Base-by-base conservation (phyloP, 805 yeast genomes). In the Dipodascopsis uninucleata region DNA sequence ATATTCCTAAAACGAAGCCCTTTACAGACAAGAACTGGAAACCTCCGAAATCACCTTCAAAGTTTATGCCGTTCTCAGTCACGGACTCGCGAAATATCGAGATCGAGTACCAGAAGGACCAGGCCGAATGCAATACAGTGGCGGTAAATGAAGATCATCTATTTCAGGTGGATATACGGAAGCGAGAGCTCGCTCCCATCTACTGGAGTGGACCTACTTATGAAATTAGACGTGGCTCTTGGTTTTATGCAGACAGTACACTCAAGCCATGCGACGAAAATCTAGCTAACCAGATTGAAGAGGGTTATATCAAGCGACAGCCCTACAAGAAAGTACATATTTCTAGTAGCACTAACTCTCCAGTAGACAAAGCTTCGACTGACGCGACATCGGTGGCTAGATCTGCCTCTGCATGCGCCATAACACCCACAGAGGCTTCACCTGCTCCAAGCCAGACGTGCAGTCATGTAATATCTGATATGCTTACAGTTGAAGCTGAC, bases 121-220 rank as follows among this genome's bases (percentile, higher is more conserved):
- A 9, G 23, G 9, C 41, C 5, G 51, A 53, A 4, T 39, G 24
- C 20, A 41, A 37, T 22, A 41, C 36, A 10, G 75, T 83, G 2
- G 74, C 75, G 1, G 97, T 90, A 1, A 81, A 81, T 59, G 95
- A 86, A 57, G 97, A 89, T 59, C 75, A 77, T 20, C 67, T 90
- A 21, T 85, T 84, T 57, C 77, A 79, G 57, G 96, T 87, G 4
- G 78, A 86, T 57, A 49, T 90, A 17, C 51, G 59, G 0, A 63
- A 66, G 5, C 71, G 79, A 63, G 72, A 71, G 38, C 62, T 89
- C 57, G 53, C 65, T 2, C 94, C 97, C 0, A 74, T 81, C 0
- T 90, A 80, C 61, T 90, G 97, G 97, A 79, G 78, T 5, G 97
- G 97, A 1, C 93, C 96, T 0, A 66, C 70, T 0, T 90, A 80